A percentile compares a stretch with the other conserved stretches of the same genome.
These are phyloP conservation scores for Xerocomus amazonicus DNA, from an alignment of 1,284 basidiomycete genomes.

Conservation along the genomic window DNA sequence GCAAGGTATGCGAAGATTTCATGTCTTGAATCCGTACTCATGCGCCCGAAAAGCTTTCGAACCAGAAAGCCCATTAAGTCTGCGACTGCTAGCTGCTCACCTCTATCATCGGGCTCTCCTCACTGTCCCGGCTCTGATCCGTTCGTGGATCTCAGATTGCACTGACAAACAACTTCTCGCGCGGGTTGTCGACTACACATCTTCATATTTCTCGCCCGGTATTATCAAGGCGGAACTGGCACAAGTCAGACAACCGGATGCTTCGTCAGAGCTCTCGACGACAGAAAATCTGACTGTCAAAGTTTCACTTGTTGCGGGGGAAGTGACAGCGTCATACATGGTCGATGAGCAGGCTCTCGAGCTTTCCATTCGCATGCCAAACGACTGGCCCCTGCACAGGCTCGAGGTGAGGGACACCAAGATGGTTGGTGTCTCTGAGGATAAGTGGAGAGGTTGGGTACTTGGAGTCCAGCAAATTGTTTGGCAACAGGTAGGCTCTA, in stretches of 20 bases:
- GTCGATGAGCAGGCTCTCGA: conserved; percentile 96
- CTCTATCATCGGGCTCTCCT: conserved; percentile 85
- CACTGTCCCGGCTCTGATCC: conserved; percentile 78
- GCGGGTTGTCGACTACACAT: conserved; percentile 76
- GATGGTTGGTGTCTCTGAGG: conserved; percentile 86
- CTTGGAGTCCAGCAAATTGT: conserved; percentile 91
- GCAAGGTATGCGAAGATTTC: conserved; percentile 53
- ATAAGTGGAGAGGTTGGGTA: conserved; percentile 92
- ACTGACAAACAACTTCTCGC: conserved; percentile 86
- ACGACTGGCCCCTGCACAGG: conserved; percentile 87
- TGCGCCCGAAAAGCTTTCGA: conserved; percentile 52
- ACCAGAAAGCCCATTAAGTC: conserved; percentile 50
- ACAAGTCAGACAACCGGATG: conserved; percentile 66
- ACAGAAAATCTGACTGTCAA: conserved; percentile 78
- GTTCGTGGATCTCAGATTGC: conserved; percentile 83
- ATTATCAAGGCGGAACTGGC: conserved; percentile 83
- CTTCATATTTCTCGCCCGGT: conserved; percentile 86
- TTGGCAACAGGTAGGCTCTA: conserved; percentile 68
- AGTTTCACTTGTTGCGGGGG: conserved; percentile 64
- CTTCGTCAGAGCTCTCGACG: conserved; percentile 66
- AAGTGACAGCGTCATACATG: conserved; percentile 77
- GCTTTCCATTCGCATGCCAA: conserved; percentile 82
- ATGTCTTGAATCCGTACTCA: neutral
- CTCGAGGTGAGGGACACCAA: conserved; percentile 88
- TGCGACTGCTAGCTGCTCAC: conserved; percentile 79